These are phyloP conservation scores for Botrytis aclada DNA, from an alignment of 2,329 filamentous ascomycete species.

Conservation along the genomic window DNA sequence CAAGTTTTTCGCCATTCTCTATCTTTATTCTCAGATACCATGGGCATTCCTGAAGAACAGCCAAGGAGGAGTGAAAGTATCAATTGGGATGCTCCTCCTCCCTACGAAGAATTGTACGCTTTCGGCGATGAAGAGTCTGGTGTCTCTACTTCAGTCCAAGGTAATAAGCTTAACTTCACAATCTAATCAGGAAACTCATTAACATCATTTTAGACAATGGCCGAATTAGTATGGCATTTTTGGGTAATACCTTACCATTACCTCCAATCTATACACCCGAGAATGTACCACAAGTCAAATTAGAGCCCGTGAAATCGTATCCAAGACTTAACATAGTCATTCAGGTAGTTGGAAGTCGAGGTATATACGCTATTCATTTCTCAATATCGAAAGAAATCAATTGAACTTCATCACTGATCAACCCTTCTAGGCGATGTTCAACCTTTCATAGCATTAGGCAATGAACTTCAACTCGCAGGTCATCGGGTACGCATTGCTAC, in stretches of 20 bases:
- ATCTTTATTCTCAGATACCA: background rate
- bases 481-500: conserved; percentile 76
- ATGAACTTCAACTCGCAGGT: conserved; percentile 62
- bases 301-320: background rate
- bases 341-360: conserved; percentile 77
- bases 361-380: conserved; percentile 35
- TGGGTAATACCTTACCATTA: conserved; percentile 15
- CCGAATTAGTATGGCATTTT: conserved; percentile 28
- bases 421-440: conserved; percentile 57
- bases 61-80: background rate
- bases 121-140: background rate
- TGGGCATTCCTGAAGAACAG: background rate
- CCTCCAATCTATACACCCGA: conserved; percentile 19
- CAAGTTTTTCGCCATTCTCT: background rate
- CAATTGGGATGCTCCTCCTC: conserved; percentile 7
- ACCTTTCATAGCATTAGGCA: conserved; percentile 72
- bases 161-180: background rate
- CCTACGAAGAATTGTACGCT: background rate
- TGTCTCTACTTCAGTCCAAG: conserved; percentile 1
- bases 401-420: background rate
- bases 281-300: background rate
- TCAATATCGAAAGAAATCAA: background rate
- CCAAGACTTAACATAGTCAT: conserved; percentile 68
- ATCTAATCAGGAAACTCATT: too few species aligned
- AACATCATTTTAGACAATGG: conserved; percentile 21